phyloP scores from a whole-genome alignment of 2,329 filamentous ascomycete genomes.

The Pseudogymnoascus sp. region DNA sequence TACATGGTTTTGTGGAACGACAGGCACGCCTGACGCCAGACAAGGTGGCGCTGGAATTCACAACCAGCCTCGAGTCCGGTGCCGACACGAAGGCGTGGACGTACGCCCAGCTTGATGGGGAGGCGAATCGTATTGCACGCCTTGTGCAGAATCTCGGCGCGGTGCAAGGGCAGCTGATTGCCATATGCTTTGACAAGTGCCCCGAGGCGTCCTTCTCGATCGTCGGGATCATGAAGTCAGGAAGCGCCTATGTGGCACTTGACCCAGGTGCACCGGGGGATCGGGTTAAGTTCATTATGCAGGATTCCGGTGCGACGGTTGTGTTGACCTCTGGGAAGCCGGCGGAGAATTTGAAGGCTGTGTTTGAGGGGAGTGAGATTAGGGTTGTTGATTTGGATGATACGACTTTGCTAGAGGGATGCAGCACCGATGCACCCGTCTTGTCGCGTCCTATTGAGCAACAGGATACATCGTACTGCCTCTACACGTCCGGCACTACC shows the following conservation, averaged over 20 bases:
- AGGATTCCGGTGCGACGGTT: conserved; percentile 59
- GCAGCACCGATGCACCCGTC: conserved; percentile 20
- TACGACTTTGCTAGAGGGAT: conserved; percentile 18
- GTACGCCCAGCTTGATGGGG: conserved; percentile 61
- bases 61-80: conserved; percentile 44
- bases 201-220: conserved; percentile 30
- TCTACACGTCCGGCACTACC: conserved; percentile 33
- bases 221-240: conserved; percentile 31
- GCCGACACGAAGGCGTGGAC: conserved; percentile 54
- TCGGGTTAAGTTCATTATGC: conserved; percentile 27
- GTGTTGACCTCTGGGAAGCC: conserved; percentile 51
- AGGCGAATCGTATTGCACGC: conserved; percentile 65
- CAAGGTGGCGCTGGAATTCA: conserved; percentile 68
- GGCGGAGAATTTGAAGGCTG: conserved; percentile 31
- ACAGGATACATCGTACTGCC: conserved; percentile 27
- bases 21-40: conserved; percentile 49
- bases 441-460: conserved; percentile 19
- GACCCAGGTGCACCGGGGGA: conserved; percentile 32
- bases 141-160: conserved; percentile 47
- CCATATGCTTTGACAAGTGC: conserved; percentile 34
- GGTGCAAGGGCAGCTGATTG: conserved; percentile 41
- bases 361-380: conserved; percentile 16
- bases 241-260: conserved; percentile 33
- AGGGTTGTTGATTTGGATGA: conserved; percentile 22
- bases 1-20: conserved; percentile 73